Evolutionary conservation across 225 moss, liverwort and hornwort species (phyloP).

Genomic region (Pseudisothecium myosuroides): DNA sequence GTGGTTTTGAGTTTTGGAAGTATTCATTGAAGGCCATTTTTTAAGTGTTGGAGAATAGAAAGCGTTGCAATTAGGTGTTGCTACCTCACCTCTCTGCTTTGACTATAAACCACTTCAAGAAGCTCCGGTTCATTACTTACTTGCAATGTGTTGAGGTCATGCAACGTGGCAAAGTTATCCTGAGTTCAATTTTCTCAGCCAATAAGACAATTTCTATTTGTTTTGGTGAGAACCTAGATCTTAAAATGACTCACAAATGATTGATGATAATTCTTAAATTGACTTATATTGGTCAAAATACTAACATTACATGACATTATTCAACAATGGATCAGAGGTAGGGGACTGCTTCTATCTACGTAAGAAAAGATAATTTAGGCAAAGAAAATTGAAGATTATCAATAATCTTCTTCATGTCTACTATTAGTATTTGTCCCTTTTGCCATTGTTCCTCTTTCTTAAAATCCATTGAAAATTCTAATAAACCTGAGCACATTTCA

Average conservation of each 20-base stretch:
- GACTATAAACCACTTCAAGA: too few species aligned
- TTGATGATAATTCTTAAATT: neutral
- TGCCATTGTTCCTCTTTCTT: neutral
- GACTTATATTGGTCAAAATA: neutral
- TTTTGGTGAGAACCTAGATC: neutral
- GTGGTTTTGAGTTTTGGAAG: too few species aligned
- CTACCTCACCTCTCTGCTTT: too few species aligned
- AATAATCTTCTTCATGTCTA: neutral
- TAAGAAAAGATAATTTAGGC: neutral
- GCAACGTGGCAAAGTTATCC: too few species aligned
- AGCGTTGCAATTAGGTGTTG: too few species aligned
- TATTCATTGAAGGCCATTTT: too few species aligned
- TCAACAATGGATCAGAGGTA: neutral
- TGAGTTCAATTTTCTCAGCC: neutral
- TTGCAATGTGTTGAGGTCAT: too few species aligned
- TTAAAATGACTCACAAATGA: neutral
- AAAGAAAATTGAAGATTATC: neutral
- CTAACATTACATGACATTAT: neutral
- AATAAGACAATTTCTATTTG: neutral
- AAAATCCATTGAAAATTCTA: neutral
- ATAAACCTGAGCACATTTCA: too few species aligned
- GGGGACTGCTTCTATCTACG: neutral
- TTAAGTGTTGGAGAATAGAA: too few species aligned
- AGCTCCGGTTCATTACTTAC: too few species aligned
- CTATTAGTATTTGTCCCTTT: fast-evolving